phyloP scores from a whole-genome alignment of 1,139 yeast genomes.

The Pichia sp. region DNA sequence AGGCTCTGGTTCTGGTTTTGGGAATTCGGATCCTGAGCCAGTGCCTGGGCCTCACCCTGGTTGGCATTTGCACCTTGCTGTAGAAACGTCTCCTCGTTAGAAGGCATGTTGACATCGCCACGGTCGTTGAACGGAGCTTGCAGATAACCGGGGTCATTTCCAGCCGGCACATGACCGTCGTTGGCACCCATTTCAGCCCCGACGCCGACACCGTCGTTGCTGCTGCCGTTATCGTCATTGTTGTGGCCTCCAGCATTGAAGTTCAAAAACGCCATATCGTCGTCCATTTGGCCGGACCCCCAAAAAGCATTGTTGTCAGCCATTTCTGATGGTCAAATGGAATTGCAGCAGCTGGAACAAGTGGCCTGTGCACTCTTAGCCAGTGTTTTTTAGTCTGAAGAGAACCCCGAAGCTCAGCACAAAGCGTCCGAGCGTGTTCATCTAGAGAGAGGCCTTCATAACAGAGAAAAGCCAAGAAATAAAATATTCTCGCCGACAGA shows the following conservation, averaged over 20 bases:
- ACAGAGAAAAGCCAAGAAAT: not conserved
- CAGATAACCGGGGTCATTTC: not conserved
- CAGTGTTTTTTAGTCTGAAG: too few relatives aligned
- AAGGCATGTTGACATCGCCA: not conserved
- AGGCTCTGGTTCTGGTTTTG: not conserved
- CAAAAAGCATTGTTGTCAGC: not conserved
- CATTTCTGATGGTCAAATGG: not conserved
- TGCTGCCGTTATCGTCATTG: not conserved
- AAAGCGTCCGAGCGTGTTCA: too few relatives aligned
- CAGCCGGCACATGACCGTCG: not conserved
- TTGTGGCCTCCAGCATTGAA: slow-evolving; percentile 19
- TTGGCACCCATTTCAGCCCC: not conserved
- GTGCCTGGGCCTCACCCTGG: not conserved
- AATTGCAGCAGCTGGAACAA: not conserved
- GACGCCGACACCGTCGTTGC: not conserved
- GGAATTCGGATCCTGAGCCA: not conserved
- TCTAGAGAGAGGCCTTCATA: not conserved
- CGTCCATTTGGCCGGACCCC: slow-evolving; percentile 15
- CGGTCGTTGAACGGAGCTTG: not conserved
- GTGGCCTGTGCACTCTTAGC: not conserved
- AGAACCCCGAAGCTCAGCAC: too few relatives aligned
- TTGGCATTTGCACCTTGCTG: not conserved
- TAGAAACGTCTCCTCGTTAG: not conserved
- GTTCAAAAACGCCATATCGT: slow-evolving; percentile 24
- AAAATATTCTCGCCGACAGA: not conserved